Evolutionary conservation across 2,329 filamentous ascomycete species (phyloP).

Genomic region (Paraphoma chrysanthemicola): DNA sequence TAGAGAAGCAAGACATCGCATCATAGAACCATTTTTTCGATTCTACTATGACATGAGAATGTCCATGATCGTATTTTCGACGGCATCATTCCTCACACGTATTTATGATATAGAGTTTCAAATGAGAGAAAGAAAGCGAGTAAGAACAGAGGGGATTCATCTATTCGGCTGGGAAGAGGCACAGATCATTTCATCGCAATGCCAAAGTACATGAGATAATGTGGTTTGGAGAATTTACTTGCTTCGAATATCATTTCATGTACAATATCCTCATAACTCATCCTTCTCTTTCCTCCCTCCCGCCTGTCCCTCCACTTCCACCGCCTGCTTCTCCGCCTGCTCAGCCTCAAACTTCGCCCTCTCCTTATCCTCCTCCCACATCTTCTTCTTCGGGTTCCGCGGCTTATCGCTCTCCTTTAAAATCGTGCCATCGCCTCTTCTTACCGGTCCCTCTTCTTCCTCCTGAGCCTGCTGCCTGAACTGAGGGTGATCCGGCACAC

Average conservation of each 20-base stretch:
- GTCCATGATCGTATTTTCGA: too few species aligned
- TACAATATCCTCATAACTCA: conserved; percentile 25
- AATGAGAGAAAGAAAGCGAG: too few species aligned
- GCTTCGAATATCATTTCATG: not conserved
- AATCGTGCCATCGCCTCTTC: conserved; percentile 55
- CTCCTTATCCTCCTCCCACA: conserved; percentile 61
- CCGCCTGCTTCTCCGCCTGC: conserved; percentile 23
- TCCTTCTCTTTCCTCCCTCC: conserved; percentile 21
- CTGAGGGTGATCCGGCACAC: conserved; percentile 28
- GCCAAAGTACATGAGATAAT: too few species aligned
- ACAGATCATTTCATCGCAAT: too few species aligned
- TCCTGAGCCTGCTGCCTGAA: conserved; percentile 31
- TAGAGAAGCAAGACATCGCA: too few species aligned
- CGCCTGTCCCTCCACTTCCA: conserved; percentile 4
- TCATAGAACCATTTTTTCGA: too few species aligned
- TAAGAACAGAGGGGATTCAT: too few species aligned
- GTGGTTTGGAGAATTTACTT: too few species aligned
- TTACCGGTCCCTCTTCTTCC: conserved; percentile 41
- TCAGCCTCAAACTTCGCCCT: conserved; percentile 33
- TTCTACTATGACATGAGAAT: too few species aligned
- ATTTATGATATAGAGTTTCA: too few species aligned
- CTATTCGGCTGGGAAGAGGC: not conserved
- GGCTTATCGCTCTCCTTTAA: conserved; percentile 50
- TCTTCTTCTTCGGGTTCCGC: conserved; percentile 67
- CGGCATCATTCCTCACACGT: too few species aligned